Base-by-base conservation (phyloP, 2,329 filamentous ascomycete species). In the Lecanoromycetidae sp. region DNA sequence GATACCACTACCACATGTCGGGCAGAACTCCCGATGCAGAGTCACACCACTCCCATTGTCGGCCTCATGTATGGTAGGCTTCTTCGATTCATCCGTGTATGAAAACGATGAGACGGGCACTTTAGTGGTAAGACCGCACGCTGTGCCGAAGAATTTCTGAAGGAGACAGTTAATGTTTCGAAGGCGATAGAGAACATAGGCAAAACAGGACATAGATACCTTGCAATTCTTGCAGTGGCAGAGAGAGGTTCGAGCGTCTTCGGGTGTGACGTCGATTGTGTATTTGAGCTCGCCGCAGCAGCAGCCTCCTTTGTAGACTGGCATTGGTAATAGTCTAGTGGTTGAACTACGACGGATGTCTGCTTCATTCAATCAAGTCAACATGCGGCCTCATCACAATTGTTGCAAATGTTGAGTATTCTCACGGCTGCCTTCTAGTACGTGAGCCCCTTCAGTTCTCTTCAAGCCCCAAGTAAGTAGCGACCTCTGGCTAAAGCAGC, bases 181-280 rank as follows among this genome's bases (percentile, higher is more conserved):
- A 29, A 36, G n/a, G 30, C 15, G 30, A 8, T 15, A 44, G 40
- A 37, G 20, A 13, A 5, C 33, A 15, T 29, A 17, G 17, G 27
- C 32, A 43, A 38, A 13, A 9, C 19, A 34, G 20, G 17, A 41
- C 26, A 25, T n/a, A n/a, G n/a, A n/a, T 52, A 68, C 67, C 57
- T 72, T 75, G 61, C 72, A 76, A 55, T 68, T 72, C 15, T 57
- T 52, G 55, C 72, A 76, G 56, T 76, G 71, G 52, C 72, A 76
- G 13, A 76, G 55, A 8, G 66, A 71, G 1, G 71, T 74, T 19
- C 71, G 61, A 2, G 71, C 72, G 20, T 75, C 64, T 6, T 69
- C 65, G 4, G 64, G 61, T 6, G 68, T 66, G 1, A 76, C 62
- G 0, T 60, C 58, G 38, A 76, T 60, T 13, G 63, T 59, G 50